Evolutionary conservation across 441 rosid species (phyloP), one percentile per base, ranked within the genome.

Genomic region (Euphorbia schlechtendalii): DNA sequence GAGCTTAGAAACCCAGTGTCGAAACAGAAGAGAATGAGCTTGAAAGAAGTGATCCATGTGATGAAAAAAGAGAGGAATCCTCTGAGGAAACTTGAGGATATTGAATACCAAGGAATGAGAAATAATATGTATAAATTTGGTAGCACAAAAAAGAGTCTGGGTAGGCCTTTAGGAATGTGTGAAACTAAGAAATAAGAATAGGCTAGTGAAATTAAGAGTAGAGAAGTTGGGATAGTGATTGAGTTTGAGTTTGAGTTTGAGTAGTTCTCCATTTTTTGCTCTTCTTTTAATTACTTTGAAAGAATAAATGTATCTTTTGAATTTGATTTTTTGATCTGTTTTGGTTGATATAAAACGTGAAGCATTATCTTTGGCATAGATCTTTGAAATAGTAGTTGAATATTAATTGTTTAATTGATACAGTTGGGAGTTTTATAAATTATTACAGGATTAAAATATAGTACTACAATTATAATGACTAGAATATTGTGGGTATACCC

Each of bases 41-140:
- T 78, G 74, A 76, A 76, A 60, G 79, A 75, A 32, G 77, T 24
- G 24, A 78, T 73, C 82, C 82, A 78, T 22, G 72, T 61, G 48
- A 75, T 52, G 13, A 75, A 65, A 52, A 73, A 73, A n/a, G 67
- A 67, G n/a, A 60, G 8, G 0, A 69, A 20, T 18, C 71, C 72
- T 62, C 77, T 54, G 5, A 70, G 54, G 9, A 63, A 55, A 53
- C 71, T 54, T 5, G 77, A 70, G 0, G 79, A 66, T n/a, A n/a
- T n/a, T 56, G 67, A 73, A 36, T 43, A 32, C 72, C 76, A 73
- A 4, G 82, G 82, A 60, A 78, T 14, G 56, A 63, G 10, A 3
- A 58, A 49, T 25, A 71, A 52, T 32, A 70, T 2, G 62, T 75
- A 70, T 62, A 78, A 61, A 1, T 56, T 9, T 24, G 76, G 76